Evolutionary conservation across 768 basidiomycete genomes (phyloP).

Genomic region (Boletales sp.): DNA sequence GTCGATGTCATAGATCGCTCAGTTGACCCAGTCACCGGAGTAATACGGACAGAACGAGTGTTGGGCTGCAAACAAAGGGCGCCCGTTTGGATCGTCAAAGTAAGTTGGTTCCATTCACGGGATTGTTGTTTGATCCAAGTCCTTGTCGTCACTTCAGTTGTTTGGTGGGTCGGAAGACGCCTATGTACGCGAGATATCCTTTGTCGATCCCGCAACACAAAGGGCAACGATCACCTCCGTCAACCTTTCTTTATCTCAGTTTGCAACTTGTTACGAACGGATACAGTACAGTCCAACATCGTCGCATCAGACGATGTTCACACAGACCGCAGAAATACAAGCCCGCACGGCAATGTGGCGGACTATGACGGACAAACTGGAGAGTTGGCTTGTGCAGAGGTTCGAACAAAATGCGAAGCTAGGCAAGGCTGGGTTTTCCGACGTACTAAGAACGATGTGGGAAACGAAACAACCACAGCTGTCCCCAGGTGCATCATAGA

Average conservation of each 20-base stretch:
- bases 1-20: slow-evolving; percentile 85
- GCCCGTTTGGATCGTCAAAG: slow-evolving; percentile 91
- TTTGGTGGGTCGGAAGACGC: slow-evolving; percentile 94
- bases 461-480: slow-evolving; percentile 58
- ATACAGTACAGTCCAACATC: slow-evolving; percentile 82
- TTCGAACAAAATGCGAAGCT: slow-evolving; percentile 91
- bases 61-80: slow-evolving; percentile 91
- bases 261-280: slow-evolving; percentile 87
- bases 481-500: slow-evolving; percentile 29
- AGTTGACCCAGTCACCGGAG: slow-evolving; percentile 77
- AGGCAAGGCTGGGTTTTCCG: slow-evolving; percentile 87
- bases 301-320: slow-evolving; percentile 62
- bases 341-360: slow-evolving; percentile 79
- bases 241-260: slow-evolving; percentile 93
- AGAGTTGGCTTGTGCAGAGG: slow-evolving; percentile 81
- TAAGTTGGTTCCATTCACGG: slow-evolving; percentile 34
- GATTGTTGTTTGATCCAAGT: slow-evolving; percentile 4
- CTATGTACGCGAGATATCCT: slow-evolving; percentile 92
- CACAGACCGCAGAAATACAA: slow-evolving; percentile 91
- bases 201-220: slow-evolving; percentile 81
- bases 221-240: slow-evolving; percentile 84
- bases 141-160: slow-evolving; percentile 43
- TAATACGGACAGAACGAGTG: slow-evolving; percentile 88
- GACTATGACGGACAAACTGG: slow-evolving; percentile 76
- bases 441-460: slow-evolving; percentile 78